Evolutionary conservation across 192 early-diverging fungal species (phyloP), one percentile per base, ranked within the genome.

Genomic region (Backusella circina): DNA sequence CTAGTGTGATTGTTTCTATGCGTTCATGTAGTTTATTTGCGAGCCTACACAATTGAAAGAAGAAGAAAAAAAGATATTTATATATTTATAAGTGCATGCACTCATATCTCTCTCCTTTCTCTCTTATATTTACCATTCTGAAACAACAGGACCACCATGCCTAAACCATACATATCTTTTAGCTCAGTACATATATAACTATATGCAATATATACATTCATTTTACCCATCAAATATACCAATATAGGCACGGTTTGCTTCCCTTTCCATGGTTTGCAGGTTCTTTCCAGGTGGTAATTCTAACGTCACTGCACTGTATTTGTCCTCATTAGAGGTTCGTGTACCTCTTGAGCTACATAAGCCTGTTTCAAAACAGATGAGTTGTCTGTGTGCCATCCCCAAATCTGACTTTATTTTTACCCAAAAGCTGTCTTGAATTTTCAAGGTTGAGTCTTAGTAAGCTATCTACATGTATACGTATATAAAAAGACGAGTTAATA

Each of bases 201-300:
- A 26, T 8, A 54, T 57, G 18, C n/a, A n/a, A n/a, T n/a, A n/a
- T n/a, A n/a, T n/a, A n/a, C n/a, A 51, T 21, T 21, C n/a, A 7
- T 71, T 70, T 68, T 78, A 87, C 84, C 86, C 88, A 54, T 90
- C 89, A 83, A 88, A 90, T 37, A 90, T 81, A 32, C 83, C 86
- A 79, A 88, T 80, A 76, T 88, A 90, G 38, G 84, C 50, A 21
- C 77, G 57, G 12, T 73, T 44, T 1, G 51, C 36, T 67, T 82
- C 64, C n/a, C 44, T 50, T 35, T 75, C 36, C 54, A 70, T 78
- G 7, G 70, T 31, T 61, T 21, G 32, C 66, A 75, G 31, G 70
- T 57, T 28, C 3, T 71, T 28, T 26, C 41, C 36, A 12, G 65
- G 28, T 0, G 70, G 57, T 0, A 86, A 28, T 37, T 79, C 70